Evolutionary conservation across 306 rosid species (phyloP), one percentile per base, ranked within the genome.

Genomic region (Glycine soja): DNA sequence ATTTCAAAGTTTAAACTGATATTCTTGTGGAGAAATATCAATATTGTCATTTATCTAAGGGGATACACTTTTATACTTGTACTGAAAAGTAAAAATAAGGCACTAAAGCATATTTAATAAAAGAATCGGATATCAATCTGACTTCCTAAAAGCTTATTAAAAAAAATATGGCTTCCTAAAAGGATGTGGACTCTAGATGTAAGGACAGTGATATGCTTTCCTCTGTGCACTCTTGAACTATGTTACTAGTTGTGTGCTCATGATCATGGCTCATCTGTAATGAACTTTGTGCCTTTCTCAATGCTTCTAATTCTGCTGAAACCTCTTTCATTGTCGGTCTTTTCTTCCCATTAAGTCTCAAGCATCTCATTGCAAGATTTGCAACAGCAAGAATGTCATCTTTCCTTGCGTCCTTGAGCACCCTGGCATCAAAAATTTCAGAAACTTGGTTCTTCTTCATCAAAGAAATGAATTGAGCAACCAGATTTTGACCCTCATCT

Each of bases 311-410:
- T 77, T 89, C 90, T 8, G 71, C 30, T 10, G 85, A 79, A 42
- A 89, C 90, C 65, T 86, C 87, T 70, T 77, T 88, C 92, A 91
- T 89, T 16, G 89, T 81, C 43, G 96, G 96, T 57, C 93, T 86
- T 70, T 85, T 86, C 76, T 57, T 86, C 82, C 89, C 80, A 63
- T 67, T 88, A 52, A 88, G 80, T 66, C 87, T 88, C 87, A 91
- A 81, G 61, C 93, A 89, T 74, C 88, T 88, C 51, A 48, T 43
- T 15, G 93, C 87, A 40, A 91, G 93, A 68, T 77, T 86, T 0
- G 86, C 90, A 79, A 88, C 77, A 16, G 75, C 43, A n/a, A 48
- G 78, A 57, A 88, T 50, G 11, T 61, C 84, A 10, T 88, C 87
- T 48, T 69, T 16, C 30, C 69, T 62, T 15, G 87, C 89, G 50